These are phyloP conservation scores for Venturia nashicola DNA, from an alignment of 2,329 filamentous ascomycete genomes.

Conservation along the genomic window DNA sequence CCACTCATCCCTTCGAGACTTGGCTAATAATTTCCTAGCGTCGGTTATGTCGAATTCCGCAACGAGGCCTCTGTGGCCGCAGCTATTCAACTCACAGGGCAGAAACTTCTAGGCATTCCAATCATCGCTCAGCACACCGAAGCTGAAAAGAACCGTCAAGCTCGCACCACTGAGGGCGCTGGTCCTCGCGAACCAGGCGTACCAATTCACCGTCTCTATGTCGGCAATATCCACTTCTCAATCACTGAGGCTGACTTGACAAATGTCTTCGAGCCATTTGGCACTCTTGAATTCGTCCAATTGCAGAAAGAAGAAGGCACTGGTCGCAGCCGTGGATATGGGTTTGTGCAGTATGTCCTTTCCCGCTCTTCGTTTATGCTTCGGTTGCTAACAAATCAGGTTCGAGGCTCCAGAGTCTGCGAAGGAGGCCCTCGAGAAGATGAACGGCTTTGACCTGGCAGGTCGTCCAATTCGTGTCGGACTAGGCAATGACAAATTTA, in stretches of 20 bases:
- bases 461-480: conserved; percentile 96
- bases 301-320: conserved; percentile 83
- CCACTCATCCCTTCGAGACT: not conserved
- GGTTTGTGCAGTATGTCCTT: conserved; percentile 84
- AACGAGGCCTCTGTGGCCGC: conserved; percentile 85
- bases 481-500: conserved; percentile 99
- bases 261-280: conserved; percentile 95
- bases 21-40: conserved; percentile 45
- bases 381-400: conserved; percentile 32
- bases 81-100: conserved; percentile 95
- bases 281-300: conserved; percentile 93
- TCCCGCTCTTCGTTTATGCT: not conserved
- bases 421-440: conserved; percentile 90
- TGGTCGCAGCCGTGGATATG: conserved; percentile 84
- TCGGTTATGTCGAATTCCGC: conserved; percentile 98
- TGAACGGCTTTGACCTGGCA: conserved; percentile 98
- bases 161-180: conserved; percentile 62
- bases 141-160: conserved; percentile 98
- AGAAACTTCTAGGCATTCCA: conserved; percentile 95
- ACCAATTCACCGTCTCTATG: conserved; percentile 95
- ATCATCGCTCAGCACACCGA: conserved; percentile 98
- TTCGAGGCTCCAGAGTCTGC: conserved; percentile 85
- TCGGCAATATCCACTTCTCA: conserved; percentile 99
- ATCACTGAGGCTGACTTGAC: conserved; percentile 93
- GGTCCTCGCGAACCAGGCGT: conserved; percentile 65